Base-by-base conservation (phyloP, 257 asterid genomes). In the Lithospermum erythrorhizon region DNA sequence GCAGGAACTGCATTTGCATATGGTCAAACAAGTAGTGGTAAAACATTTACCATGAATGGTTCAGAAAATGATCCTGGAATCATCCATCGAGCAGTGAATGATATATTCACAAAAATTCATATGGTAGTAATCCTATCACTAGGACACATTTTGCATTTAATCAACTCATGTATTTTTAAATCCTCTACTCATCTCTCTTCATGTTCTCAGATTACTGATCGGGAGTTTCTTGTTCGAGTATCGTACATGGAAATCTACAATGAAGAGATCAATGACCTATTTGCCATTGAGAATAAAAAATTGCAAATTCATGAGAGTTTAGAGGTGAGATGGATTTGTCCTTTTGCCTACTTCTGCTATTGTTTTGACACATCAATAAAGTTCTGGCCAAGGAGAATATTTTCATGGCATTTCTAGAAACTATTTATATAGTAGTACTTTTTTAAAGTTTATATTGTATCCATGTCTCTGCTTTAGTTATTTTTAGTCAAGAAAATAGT, bases 1-100 rank as follows among this genome's bases (percentile, higher is more conserved):
- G 70, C 78, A 93, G 97, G 97, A 72, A 93, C 99, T 77, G 96
- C 89, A 70, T 93, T 93, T 79, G 99, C 99, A 21, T 93, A 89
- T 68, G 99, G 99, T 27, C 99, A 93, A 79, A 93, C 97, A 53
- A 93, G 99, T 67, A 93, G 99, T 75, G 99, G 99, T 25, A 89
- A 93, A 79, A 93, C 97, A 11, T 93, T 69, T 71, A 93, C 99
- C 23, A 93, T 93, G 99, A 93, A 93, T 70, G 96, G 99, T 68
- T 86, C 95, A 11, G 89, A 84, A 61, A 78, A 74, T 75, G 96
- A 93, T 78, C 96, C 96, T 13, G 97, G 99, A 66, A 73, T 93
- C 53, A 89, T 89, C 72, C 85, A 75, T 20, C 75, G 84, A 70
- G 91, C 97, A 35, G 96, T 93, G 53, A 81, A 73, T 76, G 96